Evolutionary conservation across 179 eudicot genomes (phyloP).

Genomic region (Spergularia azorica): DNA sequence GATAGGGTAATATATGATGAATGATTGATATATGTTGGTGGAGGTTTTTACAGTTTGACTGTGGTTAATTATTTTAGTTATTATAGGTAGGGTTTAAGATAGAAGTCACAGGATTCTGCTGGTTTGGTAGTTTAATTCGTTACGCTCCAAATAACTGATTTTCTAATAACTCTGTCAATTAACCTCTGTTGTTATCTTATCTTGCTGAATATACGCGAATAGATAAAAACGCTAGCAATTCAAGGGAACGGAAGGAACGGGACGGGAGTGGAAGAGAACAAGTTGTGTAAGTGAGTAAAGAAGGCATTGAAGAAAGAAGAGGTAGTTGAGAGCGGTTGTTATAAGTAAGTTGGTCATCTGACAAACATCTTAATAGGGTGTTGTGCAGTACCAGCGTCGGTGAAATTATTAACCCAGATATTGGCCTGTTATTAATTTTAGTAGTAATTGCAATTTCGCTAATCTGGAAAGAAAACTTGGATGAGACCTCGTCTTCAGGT

Average conservation of each 20-base stretch:
- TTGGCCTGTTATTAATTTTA: too few relatives aligned
- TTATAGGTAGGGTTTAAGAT: not conserved
- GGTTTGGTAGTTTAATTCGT: not conserved
- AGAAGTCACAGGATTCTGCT: conserved; percentile 8
- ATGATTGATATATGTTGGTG: not conserved
- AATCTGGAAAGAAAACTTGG: too few relatives aligned
- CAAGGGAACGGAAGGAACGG: too few relatives aligned
- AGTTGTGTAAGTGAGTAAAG: not conserved
- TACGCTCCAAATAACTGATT: conserved; percentile 4
- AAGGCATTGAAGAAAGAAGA: conserved; percentile 6
- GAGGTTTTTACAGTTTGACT: not conserved
- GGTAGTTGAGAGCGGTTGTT: conserved; percentile 5
- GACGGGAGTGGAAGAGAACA: not conserved
- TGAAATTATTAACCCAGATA: too few relatives aligned
- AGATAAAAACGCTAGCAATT: too few relatives aligned
- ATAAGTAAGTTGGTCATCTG: not conserved
- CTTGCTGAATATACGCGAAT: too few relatives aligned
- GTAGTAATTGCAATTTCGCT: too few relatives aligned
- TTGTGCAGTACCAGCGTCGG: not conserved
- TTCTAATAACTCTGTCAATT: conserved; percentile 7
- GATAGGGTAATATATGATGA: not conserved
- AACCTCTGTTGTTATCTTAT: not conserved
- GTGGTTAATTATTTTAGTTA: not conserved
- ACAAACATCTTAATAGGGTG: not conserved
- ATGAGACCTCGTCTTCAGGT: too few relatives aligned